phyloP scores from a whole-genome alignment of 257 asterid genomes.

The Salvia hispanica region DNA sequence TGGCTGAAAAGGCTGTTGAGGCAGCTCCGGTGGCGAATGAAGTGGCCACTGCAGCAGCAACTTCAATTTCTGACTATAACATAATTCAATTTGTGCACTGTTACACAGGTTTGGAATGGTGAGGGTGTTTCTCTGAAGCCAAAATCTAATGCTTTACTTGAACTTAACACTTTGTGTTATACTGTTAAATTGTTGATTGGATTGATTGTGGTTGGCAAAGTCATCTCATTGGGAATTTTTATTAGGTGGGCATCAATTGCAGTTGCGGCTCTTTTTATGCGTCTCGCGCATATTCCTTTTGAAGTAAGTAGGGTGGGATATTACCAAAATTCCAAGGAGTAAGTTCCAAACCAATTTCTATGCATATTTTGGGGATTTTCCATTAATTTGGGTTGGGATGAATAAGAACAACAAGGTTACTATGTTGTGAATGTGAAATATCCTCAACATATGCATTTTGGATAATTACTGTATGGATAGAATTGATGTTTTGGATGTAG shows the following conservation, averaged over 20 bases:
- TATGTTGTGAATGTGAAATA: no score
- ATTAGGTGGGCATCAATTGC: conserved; percentile 86
- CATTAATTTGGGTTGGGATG: no score
- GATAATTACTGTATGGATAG: no score
- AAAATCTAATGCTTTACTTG: no score
- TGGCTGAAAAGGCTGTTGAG: conserved; percentile 53
- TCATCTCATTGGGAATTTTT: conserved; percentile 28
- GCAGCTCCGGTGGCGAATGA: conserved; percentile 64
- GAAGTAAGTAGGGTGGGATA: conserved; percentile 68
- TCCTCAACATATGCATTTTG: no score
- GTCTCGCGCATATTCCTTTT: conserved; percentile 59
- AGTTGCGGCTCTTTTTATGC: conserved; percentile 60
- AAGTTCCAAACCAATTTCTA: no score
- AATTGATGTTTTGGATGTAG: background rate
- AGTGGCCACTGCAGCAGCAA: conserved; percentile 75
- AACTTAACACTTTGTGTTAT: no score
- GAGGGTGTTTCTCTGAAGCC: conserved; percentile 12
- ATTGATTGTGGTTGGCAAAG: background rate
- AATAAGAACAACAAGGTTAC: no score
- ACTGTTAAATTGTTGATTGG: no score
- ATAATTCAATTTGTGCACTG: conserved; percentile 72
- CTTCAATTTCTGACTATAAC: conserved; percentile 83
- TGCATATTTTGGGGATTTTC: no score
- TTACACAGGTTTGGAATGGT: conserved; percentile 76
- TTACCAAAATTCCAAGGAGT: conserved; percentile 40